These are phyloP conservation scores for Cyclocybe aegerita DNA, from an alignment of 768 basidiomycete species.

Conservation along the genomic window DNA sequence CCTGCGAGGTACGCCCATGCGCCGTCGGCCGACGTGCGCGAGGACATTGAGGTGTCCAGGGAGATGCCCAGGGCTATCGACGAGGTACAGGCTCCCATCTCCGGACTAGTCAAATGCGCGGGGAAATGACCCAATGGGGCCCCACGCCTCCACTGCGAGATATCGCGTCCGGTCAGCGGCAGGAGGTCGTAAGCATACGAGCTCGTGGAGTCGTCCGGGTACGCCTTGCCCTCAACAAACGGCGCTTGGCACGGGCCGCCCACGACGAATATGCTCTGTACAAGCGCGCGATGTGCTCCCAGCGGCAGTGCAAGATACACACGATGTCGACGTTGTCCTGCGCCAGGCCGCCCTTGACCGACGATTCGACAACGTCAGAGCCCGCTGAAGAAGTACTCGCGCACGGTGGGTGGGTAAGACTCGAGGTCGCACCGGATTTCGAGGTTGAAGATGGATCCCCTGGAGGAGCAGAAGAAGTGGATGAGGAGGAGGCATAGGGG, in stretches of 20 bases:
- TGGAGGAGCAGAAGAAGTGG: slow-evolving; percentile 6
- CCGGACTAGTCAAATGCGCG: slow-evolving; percentile 51
- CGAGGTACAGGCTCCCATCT: slow-evolving; percentile 58
- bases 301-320: slow-evolving; percentile 52
- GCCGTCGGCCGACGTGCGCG: slow-evolving; percentile 54
- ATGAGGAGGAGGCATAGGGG: slow-evolving; percentile 12
- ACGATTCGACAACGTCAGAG: slow-evolving; percentile 40
- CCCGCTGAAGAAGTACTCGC: neutral
- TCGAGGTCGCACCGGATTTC: slow-evolving; percentile 6
- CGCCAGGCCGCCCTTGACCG: slow-evolving; percentile 45
- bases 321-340: slow-evolving; percentile 46
- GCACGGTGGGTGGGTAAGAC: slow-evolving; percentile 6
- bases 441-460: slow-evolving; percentile 14
- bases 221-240: slow-evolving; percentile 30
- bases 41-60: slow-evolving; percentile 54
- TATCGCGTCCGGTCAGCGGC: slow-evolving; percentile 35
- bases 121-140: slow-evolving; percentile 49
- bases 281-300: slow-evolving; percentile 51
- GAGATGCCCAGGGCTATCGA: slow-evolving; percentile 58
- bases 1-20: slow-evolving; percentile 57
- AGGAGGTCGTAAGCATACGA: slow-evolving; percentile 29
- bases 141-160: slow-evolving; percentile 30
- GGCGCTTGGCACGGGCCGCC: slow-evolving; percentile 36
- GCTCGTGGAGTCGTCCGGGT: slow-evolving; percentile 38
- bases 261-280: slow-evolving; percentile 46